Evolutionary conservation across 148 eudicot species (phyloP), one percentile per base, ranked within the genome.

Genomic region (Silene latifolia): DNA sequence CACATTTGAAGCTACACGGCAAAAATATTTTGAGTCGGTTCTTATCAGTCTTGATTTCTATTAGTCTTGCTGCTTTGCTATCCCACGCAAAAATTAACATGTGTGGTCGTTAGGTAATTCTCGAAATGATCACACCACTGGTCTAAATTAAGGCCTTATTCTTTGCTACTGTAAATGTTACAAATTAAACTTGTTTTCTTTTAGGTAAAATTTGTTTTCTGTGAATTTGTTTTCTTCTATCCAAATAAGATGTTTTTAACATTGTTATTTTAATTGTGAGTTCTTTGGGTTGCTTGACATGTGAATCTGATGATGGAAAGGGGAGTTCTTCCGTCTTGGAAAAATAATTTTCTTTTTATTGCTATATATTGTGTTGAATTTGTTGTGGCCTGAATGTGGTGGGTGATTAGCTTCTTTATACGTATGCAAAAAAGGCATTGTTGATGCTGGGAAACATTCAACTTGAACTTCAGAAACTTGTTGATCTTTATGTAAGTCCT

Each of bases 401-500:
- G n/a, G n/a, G n/a, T n/a, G n/a, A n/a, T n/a, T n/a, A n/a, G n/a
- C n/a, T n/a, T n/a, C n/a, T n/a, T n/a, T n/a, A n/a, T n/a, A n/a
- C n/a, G n/a, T n/a, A n/a, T n/a, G n/a, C n/a, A n/a, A n/a, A n/a
- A n/a, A n/a, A n/a, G n/a, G n/a, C n/a, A n/a, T n/a, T n/a, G n/a
- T n/a, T n/a, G n/a, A n/a, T n/a, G n/a, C n/a, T n/a, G n/a, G n/a
- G n/a, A n/a, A n/a, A n/a, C 72, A 83, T 87, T 69, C 97, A 94
- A 83, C 81, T 89, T 63, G 97, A 91, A 73, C 97, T 91, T 74
- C 98, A 90, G 84, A 94, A 90, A 84, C 85, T 91, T 77, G 82
- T 88, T 75, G 98, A 94, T 79, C 76, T 68, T 80, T 94, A 94
- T 85, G 98, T 94, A 79, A 87, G 96, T 81, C 57, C 77, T 68